A percentile compares a stretch with the other conserved stretches of the same genome.
phyloP scores from a whole-genome alignment of 2,329 filamentous ascomycete species.

The Botrytis byssoidea region DNA sequence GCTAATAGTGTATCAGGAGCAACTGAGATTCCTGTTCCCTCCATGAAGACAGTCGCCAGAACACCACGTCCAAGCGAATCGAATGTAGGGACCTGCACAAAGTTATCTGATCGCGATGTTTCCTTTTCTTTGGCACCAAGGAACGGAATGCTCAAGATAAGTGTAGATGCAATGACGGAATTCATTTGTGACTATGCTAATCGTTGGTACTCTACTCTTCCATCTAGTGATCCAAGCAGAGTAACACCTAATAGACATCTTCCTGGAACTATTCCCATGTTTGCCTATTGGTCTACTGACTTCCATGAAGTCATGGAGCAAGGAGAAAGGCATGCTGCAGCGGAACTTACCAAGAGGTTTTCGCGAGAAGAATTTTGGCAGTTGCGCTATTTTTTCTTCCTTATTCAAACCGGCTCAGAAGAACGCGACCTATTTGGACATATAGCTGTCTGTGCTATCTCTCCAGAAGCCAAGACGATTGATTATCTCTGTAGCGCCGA shows the following conservation, averaged over 20 bases:
- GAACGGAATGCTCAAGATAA: background rate
- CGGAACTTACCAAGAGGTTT: background rate
- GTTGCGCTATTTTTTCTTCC: conserved; percentile 8
- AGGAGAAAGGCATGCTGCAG: background rate
- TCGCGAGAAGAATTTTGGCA: conserved; percentile 11
- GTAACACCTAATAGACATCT: background rate
- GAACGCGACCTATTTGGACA: background rate
- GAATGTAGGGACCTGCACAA: conserved; percentile 1
- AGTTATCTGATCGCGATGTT: background rate
- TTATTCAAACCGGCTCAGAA: background rate
- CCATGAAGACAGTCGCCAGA: background rate
- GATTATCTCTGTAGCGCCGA: conserved; percentile 11
- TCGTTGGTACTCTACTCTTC: conserved; percentile 8
- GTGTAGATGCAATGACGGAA: background rate
- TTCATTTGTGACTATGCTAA: conserved; percentile 18
- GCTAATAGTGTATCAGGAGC: background rate
- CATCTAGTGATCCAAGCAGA: background rate
- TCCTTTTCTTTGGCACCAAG: background rate
- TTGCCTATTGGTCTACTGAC: background rate
- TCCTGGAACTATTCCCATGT: conserved; percentile 3
- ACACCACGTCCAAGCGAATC: conserved; percentile 5
- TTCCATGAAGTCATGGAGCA: background rate
- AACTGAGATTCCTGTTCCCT: background rate
- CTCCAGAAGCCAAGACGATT: conserved; percentile 18
- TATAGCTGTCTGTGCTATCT: conserved; percentile 7